Conservation (phyloP, 1,284 basidiomycete species). For the Phellinidium pouzarii region DNA sequence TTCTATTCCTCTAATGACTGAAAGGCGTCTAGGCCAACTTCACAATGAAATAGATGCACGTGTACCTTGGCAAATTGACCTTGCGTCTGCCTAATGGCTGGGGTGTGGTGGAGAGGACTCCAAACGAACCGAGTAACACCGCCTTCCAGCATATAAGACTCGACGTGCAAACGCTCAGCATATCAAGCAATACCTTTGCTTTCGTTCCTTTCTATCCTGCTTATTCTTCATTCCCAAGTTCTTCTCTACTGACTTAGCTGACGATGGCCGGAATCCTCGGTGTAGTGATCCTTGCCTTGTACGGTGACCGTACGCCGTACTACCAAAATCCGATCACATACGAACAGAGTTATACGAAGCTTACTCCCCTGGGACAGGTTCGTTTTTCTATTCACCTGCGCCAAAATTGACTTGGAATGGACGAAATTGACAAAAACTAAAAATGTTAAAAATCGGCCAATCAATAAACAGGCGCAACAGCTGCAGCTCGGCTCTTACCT, state of each 20-base stretch:
- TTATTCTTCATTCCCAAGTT: conserved; percentile 12
- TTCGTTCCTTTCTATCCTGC: not conserved
- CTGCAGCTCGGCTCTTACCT: conserved; percentile 64
- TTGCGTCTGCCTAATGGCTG: not conserved
- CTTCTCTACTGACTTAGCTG: conserved; percentile 20
- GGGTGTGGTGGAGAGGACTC: too few relatives aligned
- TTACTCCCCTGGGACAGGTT: conserved; percentile 80
- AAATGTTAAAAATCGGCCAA: too few relatives aligned
- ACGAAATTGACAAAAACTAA: too few relatives aligned
- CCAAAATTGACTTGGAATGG: too few relatives aligned
- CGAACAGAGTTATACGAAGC: conserved; percentile 61
- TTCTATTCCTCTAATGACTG: not conserved
- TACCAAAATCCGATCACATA: conserved; percentile 71
- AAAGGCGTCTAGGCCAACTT: not conserved
- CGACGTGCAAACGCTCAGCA: not conserved
- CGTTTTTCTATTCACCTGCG: too few relatives aligned
- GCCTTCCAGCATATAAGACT: not conserved
- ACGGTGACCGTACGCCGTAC: conserved; percentile 71
- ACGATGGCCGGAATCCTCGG: conserved; percentile 64
- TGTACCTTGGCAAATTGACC: not conserved
- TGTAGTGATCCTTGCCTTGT: conserved; percentile 76
- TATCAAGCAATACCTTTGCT: not conserved
- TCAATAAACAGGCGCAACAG: conserved; percentile 56
- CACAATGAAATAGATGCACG: not conserved
- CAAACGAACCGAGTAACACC: not conserved